Percentiles rank a stretch among this genome's conserved stretches.
Conservation (phyloP, 495 filamentous ascomycete genomes). For the Jackrogersella multiformis region DNA sequence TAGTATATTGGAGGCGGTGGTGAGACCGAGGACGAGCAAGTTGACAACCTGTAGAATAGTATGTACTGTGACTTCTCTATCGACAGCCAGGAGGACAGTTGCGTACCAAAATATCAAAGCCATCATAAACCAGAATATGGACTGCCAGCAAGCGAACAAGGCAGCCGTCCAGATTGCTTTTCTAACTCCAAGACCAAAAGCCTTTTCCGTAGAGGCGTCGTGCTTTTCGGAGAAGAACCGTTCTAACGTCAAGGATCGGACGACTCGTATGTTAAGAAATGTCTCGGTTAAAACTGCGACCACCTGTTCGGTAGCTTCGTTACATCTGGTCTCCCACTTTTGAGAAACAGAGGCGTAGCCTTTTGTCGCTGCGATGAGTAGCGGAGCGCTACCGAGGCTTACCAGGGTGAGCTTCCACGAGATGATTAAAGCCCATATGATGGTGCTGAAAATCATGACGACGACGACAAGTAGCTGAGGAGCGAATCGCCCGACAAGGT, state of each 20-base stretch:
- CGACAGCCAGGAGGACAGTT: conserved; percentile 64
- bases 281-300: conserved; percentile 77
- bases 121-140: conserved; percentile 73
- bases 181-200: conserved; percentile 65
- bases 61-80: conserved; percentile 56
- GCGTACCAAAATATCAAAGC: conserved; percentile 89
- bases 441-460: conserved; percentile 69
- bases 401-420: conserved; percentile 88
- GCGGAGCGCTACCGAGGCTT: conserved; percentile 71
- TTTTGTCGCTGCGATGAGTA: conserved; percentile 71
- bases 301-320: conserved; percentile 64
- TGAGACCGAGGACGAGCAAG: conserved; percentile 82
- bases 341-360: conserved; percentile 68
- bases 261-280: conserved; percentile 82
- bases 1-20: conserved; percentile 73
- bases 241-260: conserved; percentile 81
- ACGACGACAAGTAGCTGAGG: conserved; percentile 71
- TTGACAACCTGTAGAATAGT: conserved; percentile 78
- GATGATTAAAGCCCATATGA: conserved; percentile 77
- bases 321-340: conserved; percentile 75
- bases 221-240: conserved; percentile 76
- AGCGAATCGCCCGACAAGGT: conserved; percentile 80
- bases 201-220: conserved; percentile 54
- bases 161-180: conserved; percentile 71
- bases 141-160: conserved; percentile 80